Evolutionary conservation across 2,329 filamentous ascomycete genomes (phyloP).

Genomic region (Monosporascus cannonballus): DNA sequence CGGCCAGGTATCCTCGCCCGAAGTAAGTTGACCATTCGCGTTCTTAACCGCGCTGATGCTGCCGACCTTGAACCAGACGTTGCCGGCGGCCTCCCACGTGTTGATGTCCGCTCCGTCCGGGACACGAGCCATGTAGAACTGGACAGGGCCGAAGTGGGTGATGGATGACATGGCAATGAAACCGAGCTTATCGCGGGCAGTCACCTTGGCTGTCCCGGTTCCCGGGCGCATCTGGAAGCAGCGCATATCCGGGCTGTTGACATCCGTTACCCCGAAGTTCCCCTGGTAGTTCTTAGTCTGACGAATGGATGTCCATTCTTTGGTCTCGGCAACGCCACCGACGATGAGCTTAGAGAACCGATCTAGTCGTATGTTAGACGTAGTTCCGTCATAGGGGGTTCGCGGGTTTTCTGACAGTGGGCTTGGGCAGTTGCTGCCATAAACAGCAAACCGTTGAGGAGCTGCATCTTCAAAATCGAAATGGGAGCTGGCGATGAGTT

Average conservation of each 20-base stretch:
- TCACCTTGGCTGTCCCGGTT: conserved; percentile 16
- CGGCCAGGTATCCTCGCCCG: conserved; percentile 17
- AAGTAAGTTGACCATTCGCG: conserved; percentile 9
- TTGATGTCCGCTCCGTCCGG: conserved; percentile 24
- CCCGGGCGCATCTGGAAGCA: conserved; percentile 25
- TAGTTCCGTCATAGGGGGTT: background rate
- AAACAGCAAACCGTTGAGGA: conserved; percentile 3
- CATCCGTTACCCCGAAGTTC: conserved; percentile 26
- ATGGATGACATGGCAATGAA: conserved; percentile 21
- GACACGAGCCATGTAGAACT: conserved; percentile 28
- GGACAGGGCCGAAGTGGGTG: conserved; percentile 25
- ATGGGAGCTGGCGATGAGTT: too few relatives aligned
- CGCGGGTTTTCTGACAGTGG: conserved; percentile 6
- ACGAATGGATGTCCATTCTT: conserved; percentile 22
- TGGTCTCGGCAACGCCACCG: conserved; percentile 16
- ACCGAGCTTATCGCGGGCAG: conserved; percentile 23
- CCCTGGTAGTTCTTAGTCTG: conserved; percentile 30
- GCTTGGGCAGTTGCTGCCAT: conserved; percentile 9
- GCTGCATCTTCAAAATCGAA: background rate
- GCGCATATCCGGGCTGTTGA: conserved; percentile 24
- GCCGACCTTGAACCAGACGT: conserved; percentile 28
- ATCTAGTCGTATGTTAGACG: conserved; percentile 13
- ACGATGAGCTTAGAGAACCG: conserved; percentile 24
- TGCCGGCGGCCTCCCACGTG: conserved; percentile 25
- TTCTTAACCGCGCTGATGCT: conserved; percentile 18